These are phyloP conservation scores for Penicillium sp. DNA, from an alignment of 2,329 filamentous ascomycete species.

Conservation along the genomic window DNA sequence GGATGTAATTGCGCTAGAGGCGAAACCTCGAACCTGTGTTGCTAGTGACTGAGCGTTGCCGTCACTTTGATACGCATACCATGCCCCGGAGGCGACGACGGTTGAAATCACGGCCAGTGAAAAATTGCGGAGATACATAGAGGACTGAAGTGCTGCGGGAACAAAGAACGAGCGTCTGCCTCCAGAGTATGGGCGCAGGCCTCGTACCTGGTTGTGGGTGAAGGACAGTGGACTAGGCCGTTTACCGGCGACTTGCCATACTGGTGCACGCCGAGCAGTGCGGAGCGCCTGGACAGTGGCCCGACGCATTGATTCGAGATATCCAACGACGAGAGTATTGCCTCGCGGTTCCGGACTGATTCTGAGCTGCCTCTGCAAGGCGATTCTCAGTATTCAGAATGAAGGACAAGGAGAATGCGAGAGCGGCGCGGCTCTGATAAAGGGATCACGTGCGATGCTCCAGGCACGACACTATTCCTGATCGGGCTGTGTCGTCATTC, in stretches of 20 bases:
- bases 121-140: conserved; percentile 51
- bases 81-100: conserved; percentile 49
- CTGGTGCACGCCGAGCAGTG: conserved; percentile 46
- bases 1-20: conserved; percentile 24
- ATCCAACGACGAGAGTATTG: conserved; percentile 1
- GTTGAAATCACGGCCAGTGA: conserved; percentile 49
- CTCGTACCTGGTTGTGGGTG: conserved; percentile 38
- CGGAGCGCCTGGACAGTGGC: conserved; percentile 47
- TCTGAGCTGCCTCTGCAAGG: conserved; percentile 4
- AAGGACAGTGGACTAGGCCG: conserved; percentile 37
- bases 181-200: conserved; percentile 34
- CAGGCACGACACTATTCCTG: conserved; percentile 22
- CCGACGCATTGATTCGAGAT: conserved; percentile 46
- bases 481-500: conserved; percentile 35
- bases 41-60: conserved; percentile 26
- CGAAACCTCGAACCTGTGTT: conserved; percentile 24
- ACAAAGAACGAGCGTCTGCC: conserved; percentile 36
- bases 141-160: conserved; percentile 41
- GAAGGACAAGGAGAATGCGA: conserved; percentile 8
- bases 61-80: conserved; percentile 49
- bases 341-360: conserved; percentile 2
- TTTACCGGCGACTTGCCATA: conserved; percentile 44
- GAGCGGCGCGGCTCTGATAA: conserved; percentile 8
- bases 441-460: conserved; percentile 22
- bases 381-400: conserved; percentile 2